Evolutionary conservation across 768 basidiomycete species (phyloP), one percentile per base, ranked within the genome.

Genomic region (Daedaleopsis sinensis): DNA sequence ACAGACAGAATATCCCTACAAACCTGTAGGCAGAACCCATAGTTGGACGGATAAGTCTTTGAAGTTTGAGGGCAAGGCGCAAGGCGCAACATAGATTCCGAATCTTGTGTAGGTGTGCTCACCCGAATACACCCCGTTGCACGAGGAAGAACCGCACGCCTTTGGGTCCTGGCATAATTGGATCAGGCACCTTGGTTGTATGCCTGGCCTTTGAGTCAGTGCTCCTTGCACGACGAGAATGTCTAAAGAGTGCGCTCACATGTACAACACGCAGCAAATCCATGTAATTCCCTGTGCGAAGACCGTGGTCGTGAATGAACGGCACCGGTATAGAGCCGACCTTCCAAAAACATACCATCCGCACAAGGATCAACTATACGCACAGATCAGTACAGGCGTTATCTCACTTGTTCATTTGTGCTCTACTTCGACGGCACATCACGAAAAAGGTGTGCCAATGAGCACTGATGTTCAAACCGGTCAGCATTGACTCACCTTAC

Each of bases 101-200:
- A n/a, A n/a, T n/a, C n/a, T n/a, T n/a, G n/a, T n/a, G 46, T 23
- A 5, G 21, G 5, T 1, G 11, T 37, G 68, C 79, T 44, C 58
- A 89, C 84, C 90, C 91, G n/a, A 80, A 74, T 59, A 89, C 73
- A 0, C 90, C 90, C 63, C 91, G 77, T 13, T 79, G 70, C 1
- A 80, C 72, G 4, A 93, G 76, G 9, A 90, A 72, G 5, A 76
- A 58, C 38, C 91, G 79, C 4, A 93, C 83, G 1, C 80, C 89
- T 48, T 86, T 85, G 0, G 91, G 92, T 1, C 91, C 92, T 0
- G 88, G 67, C 32, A 87, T 71, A 0, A n/a, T n/a, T n/a, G 90
- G 89, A 68, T 93, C 76, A 4, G 78, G 79, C 8, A 86, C 76
- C 27, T 75, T 76, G 52, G 68, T 74, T 19, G 72, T 74, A 63